These are phyloP conservation scores for Oryza officinalis DNA, from an alignment of 176 grass and related monocot species.

Conservation along the genomic window DNA sequence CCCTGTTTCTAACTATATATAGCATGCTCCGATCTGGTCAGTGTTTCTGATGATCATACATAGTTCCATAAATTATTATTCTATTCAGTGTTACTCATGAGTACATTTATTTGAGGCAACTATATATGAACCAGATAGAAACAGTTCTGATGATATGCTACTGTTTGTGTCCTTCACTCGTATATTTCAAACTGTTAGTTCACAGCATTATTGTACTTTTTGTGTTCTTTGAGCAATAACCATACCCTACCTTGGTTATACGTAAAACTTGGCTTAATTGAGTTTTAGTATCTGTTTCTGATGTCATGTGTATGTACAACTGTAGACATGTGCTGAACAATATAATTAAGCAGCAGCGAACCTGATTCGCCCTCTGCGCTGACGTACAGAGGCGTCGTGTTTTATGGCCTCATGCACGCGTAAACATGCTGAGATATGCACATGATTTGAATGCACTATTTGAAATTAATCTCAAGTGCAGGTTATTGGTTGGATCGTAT, in stretches of 20 bases:
- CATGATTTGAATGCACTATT: not conserved
- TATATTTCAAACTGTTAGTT: conserved; percentile 9
- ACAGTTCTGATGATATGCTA: not conserved
- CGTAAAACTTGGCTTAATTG: not conserved
- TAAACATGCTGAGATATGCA: not conserved
- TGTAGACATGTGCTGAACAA: conserved; percentile 14
- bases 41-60: not conserved
- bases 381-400: conserved; percentile 15
- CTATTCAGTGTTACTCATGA: not conserved
- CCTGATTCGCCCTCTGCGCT: conserved; percentile 8
- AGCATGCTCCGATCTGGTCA: not conserved
- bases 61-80: not conserved
- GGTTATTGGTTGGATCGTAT: not conserved
- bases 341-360: conserved; percentile 6
- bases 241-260: conserved; percentile 2
- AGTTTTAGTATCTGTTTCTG: not conserved
- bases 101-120: conserved; percentile 7
- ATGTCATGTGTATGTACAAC: not conserved
- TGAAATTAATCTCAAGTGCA: not conserved
- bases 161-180: not conserved
- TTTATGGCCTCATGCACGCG: not conserved
- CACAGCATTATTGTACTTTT: not conserved
- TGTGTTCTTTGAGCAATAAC: not conserved
- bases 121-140: not conserved
- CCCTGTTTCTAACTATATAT: not conserved